Base-by-base conservation (phyloP, 208 protist genomes). In the Tritrichomonas foetus region DNA sequence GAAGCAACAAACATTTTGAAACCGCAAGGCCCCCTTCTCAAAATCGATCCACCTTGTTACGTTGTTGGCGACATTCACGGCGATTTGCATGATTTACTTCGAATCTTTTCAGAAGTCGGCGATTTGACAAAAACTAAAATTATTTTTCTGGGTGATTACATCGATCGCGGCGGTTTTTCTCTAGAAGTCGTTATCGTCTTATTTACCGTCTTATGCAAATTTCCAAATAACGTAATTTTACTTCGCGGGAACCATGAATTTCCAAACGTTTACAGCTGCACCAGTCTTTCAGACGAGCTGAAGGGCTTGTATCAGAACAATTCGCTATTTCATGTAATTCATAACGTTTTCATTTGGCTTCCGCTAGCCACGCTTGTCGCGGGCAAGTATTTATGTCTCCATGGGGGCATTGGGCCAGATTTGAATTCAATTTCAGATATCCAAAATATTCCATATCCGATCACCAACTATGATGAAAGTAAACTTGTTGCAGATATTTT, bases 191-290 rank as follows among this genome's bases (percentile, higher is more conserved):
- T 98, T 61, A 97, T 97, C 55, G 94, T 98, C 80, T 95, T 99
- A 49, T 93, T 98, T 25, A 94, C 98, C 22, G 97, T 98, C 72
- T 99, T 96, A 93, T 47, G 50, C 27, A 97, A 98, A 80, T 99
- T 98, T 94, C 98, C 98, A 11, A 96, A 98, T 93, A 95, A 98
- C 2, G 95, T 99, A 53, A 98, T 98, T 95, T 96, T 99, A 30
- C 96, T 99, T 20, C 97, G 98, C 94, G 98, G 98, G 89, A 99
- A 99, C 95, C 98, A 99, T 95, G 98, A 99, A 95, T 98, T 96
- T 9, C 96, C 98, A 0, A 97, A 99, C 93, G 98, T 99, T 93
- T 99, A 98, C 72, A 98, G 99, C 94, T 93, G 30, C 44, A 94
- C 94, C 57, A 93, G 94, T 61, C 95, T 95, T 36, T 41, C 36